Evolutionary conservation across 306 rosid species (phyloP).

Genomic region (Quercus suber): DNA sequence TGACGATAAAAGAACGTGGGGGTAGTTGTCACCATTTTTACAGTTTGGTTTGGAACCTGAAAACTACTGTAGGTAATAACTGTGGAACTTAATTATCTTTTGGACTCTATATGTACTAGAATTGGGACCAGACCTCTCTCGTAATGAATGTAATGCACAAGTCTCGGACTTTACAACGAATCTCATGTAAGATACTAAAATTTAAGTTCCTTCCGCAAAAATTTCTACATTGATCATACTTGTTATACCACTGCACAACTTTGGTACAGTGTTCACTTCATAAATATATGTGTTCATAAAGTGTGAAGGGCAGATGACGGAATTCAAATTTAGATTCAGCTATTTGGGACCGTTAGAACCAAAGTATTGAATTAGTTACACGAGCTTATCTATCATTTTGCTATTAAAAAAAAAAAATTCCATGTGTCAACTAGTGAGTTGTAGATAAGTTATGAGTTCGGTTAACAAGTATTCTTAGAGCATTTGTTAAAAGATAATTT

Average conservation of each 20-base stretch:
- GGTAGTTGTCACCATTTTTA: conserved; percentile 47
- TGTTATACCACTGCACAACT: rapidly evolving
- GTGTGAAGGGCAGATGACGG: rapidly evolving
- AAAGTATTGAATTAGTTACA: too few relatives aligned
- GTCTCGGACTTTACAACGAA: neutral
- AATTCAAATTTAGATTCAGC: too few relatives aligned
- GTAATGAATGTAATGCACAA: neutral
- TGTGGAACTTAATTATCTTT: neutral
- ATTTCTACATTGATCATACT: too few relatives aligned
- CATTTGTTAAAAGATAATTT: too few relatives aligned
- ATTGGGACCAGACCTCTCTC: neutral
- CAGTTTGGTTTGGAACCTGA: conserved; percentile 36
- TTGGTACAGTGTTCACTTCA: rapidly evolving
- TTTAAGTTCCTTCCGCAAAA: too few relatives aligned
- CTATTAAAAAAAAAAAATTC: too few relatives aligned
- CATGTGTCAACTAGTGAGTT: too few relatives aligned
- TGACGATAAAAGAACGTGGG: conserved; percentile 69
- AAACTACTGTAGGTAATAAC: conserved; percentile 14
- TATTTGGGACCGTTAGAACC: too few relatives aligned
- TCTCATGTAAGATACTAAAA: neutral
- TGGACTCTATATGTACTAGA: neutral
- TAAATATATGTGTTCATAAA: rapidly evolving
- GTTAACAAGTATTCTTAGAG: rapidly evolving
- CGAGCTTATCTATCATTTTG: too few relatives aligned
- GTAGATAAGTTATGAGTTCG: too few relatives aligned